These are phyloP conservation scores for Paecilomyces niveus DNA, from an alignment of 2,329 filamentous ascomycete genomes.

Conservation along the genomic window DNA sequence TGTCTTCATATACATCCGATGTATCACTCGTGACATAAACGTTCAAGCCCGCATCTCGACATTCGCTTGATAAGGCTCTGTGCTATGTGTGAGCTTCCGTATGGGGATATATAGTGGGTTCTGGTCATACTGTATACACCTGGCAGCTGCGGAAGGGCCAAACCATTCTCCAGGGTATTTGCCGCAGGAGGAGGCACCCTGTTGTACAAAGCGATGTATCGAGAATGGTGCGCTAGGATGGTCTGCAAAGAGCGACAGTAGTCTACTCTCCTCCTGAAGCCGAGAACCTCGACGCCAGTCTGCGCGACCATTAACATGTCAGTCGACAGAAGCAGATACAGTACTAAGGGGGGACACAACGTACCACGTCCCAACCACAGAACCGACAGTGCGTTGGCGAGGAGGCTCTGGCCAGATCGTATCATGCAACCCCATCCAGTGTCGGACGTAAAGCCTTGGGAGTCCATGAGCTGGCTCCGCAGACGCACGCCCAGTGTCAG, in stretches of 20 bases:
- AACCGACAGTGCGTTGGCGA: constrained; percentile 76
- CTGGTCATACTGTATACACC: constrained; percentile 74
- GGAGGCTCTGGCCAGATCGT: constrained; percentile 82
- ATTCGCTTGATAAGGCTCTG: constrained; percentile 67
- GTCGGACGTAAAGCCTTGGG: constrained; percentile 80
- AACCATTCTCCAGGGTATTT: constrained; percentile 99
- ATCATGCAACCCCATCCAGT: constrained; percentile 99
- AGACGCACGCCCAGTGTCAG: constrained; percentile 81
- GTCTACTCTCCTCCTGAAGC: constrained; percentile 55
- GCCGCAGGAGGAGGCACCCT: constrained; percentile 79
- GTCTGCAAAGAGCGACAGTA: constrained; percentile 82
- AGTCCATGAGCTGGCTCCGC: constrained; percentile 70
- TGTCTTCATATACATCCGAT: constrained; percentile 87
- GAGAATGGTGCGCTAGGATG: constrained; percentile 82
- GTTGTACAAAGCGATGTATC: constrained; percentile 86
- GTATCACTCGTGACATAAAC: constrained; percentile 89
- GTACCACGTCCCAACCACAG: constrained; percentile 72
- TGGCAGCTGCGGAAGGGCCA: constrained; percentile 89
- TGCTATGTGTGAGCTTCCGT: constrained; percentile 6
- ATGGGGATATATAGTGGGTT: neutral
- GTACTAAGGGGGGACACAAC: constrained; percentile 11
- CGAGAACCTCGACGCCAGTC: constrained; percentile 67
- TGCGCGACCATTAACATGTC: constrained; percentile 22
- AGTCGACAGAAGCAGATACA: neutral
- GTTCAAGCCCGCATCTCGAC: constrained; percentile 56